Evolutionary conservation across 2,329 filamentous ascomycete genomes (phyloP).

Genomic region (Diplodia mutila): DNA sequence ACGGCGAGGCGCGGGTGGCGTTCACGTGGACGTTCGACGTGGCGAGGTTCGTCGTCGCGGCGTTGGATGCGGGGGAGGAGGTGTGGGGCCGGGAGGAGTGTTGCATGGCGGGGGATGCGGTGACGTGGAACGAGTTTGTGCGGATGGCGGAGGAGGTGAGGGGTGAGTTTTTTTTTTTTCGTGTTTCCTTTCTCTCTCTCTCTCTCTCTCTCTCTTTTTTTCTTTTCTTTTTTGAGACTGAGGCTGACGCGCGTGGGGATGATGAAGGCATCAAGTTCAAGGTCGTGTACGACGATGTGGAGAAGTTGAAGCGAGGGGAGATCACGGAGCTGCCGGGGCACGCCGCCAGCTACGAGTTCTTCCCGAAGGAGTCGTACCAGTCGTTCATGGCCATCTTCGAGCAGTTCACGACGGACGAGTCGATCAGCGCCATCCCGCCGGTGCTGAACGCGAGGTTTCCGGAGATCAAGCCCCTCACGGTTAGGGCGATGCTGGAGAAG

Average conservation of each 20-base stretch:
- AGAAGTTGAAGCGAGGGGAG: conserved; percentile 28
- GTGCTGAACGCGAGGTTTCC: conserved; percentile 7
- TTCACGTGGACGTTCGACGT: conserved; percentile 58
- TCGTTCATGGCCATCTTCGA: conserved; percentile 21
- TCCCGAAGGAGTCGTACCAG: conserved; percentile 29
- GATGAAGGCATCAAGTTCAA: conserved; percentile 28
- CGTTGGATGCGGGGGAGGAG: conserved; percentile 42
- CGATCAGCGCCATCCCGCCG: background rate
- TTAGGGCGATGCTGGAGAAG: background rate
- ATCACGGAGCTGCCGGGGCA: conserved; percentile 30
- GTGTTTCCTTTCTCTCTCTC: too few species aligned
- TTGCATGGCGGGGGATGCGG: conserved; percentile 28
- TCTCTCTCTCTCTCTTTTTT: too few species aligned
- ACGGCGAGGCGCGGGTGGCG: conserved; percentile 49
- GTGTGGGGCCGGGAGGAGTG: conserved; percentile 49
- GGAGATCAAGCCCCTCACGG: background rate
- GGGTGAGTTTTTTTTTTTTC: background rate
- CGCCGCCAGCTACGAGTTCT: conserved; percentile 26
- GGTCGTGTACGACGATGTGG: conserved; percentile 29
- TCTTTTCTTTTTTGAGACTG: background rate
- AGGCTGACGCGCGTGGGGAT: background rate
- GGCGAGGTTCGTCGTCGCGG: conserved; percentile 50
- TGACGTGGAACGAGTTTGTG: conserved; percentile 29
- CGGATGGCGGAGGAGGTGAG: conserved; percentile 24
- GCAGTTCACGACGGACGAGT: background rate